Conservation (phyloP, 768 basidiomycete species). For the Tulasnella sp. region DNA sequence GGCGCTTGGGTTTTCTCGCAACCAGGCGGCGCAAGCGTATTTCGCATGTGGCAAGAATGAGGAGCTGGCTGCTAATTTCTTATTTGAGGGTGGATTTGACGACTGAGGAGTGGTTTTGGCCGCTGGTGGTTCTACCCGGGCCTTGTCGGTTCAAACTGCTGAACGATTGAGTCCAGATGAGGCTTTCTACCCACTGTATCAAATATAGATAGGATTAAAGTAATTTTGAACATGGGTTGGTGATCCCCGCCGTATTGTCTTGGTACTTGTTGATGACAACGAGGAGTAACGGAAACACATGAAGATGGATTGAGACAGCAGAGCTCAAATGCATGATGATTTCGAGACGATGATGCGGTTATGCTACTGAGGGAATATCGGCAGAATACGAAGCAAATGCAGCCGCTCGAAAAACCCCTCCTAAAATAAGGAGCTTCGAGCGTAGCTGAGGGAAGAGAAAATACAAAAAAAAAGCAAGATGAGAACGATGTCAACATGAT, state of each 20-base stretch:
- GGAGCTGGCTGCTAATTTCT: conserved; percentile 86
- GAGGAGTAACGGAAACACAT: no score
- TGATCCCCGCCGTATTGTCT: no score
- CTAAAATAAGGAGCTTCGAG: no score
- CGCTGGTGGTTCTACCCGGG: not conserved
- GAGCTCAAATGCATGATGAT: no score
- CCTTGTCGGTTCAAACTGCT: not conserved
- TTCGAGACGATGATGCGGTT: no score
- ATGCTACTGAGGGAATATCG: no score
- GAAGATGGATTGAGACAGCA: no score
- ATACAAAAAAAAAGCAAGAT: not conserved
- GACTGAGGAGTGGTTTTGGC: not conserved
- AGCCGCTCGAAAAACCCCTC: no score
- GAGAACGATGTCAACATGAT: not conserved
- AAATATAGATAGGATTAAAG: not conserved
- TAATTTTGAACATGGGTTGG: not conserved
- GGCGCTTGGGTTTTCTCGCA: conserved; percentile 74
- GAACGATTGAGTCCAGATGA: not conserved
- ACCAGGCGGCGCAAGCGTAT: conserved; percentile 80
- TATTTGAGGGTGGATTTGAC: conserved; percentile 60
- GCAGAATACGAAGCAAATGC: no score
- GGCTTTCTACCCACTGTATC: not conserved
- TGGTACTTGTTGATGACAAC: no score
- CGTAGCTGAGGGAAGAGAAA: not conserved
- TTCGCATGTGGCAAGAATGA: conserved; percentile 95